These are phyloP conservation scores for Teratosphaeriaceae sp. DNA, from an alignment of 2,329 filamentous ascomycete species.

Conservation along the genomic window DNA sequence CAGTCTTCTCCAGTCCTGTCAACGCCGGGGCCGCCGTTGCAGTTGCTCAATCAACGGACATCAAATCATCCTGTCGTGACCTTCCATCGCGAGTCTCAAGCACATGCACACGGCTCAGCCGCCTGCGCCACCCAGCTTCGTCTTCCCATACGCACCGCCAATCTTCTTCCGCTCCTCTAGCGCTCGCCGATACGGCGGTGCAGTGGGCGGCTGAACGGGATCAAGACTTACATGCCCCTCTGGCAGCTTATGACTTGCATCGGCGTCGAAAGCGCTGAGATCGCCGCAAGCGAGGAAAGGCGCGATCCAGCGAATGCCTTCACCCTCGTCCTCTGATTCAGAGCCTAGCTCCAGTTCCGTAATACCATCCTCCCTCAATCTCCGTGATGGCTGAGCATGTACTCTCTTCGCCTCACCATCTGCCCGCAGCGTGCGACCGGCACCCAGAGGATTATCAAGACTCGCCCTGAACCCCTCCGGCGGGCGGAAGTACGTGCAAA, in stretches of 20 bases:
- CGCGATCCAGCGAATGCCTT: slow-evolving; percentile 71
- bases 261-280: slow-evolving; percentile 87
- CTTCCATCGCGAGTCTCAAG: neutral
- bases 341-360: slow-evolving; percentile 42
- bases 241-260: slow-evolving; percentile 86
- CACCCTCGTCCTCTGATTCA: slow-evolving; percentile 38
- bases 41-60: too few species aligned
- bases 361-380: slow-evolving; percentile 39
- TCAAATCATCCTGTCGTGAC: too few species aligned
- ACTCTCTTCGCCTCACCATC: slow-evolving; percentile 2
- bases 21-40: too few species aligned
- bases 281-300: slow-evolving; percentile 97
- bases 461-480: slow-evolving; percentile 70
- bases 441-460: slow-evolving; percentile 65
- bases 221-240: slow-evolving; percentile 81
- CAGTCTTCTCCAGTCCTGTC: too few species aligned
- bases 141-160: slow-evolving; percentile 73
- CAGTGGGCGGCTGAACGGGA: slow-evolving; percentile 90
- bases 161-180: slow-evolving; percentile 72
- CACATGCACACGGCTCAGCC: neutral
- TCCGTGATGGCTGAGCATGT: slow-evolving; percentile 21
- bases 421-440: slow-evolving; percentile 28
- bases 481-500: slow-evolving; percentile 82
- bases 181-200: slow-evolving; percentile 88
- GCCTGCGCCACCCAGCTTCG: slow-evolving; percentile 33